phyloP scores from a whole-genome alignment of 2,329 filamentous ascomycete species.

The Hyphodiscus sp. region DNA sequence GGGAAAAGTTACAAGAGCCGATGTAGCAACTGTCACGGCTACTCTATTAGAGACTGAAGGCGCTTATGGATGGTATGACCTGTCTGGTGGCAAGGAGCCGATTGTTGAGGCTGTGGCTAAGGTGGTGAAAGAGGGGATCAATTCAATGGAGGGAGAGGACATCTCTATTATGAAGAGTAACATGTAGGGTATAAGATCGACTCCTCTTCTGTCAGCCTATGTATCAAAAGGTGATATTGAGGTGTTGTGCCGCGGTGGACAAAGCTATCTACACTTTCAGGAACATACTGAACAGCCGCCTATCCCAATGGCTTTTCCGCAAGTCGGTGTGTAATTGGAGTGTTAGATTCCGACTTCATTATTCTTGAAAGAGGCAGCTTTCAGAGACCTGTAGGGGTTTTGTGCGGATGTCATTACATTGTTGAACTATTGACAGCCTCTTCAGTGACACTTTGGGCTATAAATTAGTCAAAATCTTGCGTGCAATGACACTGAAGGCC shows the following conservation, averaged over 20 bases:
- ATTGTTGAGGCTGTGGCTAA: slow-evolving; percentile 41
- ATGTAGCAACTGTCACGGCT: slow-evolving; percentile 53
- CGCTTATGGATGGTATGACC: slow-evolving; percentile 46
- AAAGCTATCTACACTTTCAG: no score
- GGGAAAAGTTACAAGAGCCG: slow-evolving; percentile 42
- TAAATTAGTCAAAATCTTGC: no score
- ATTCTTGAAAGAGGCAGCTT: no score
- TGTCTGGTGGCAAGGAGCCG: slow-evolving; percentile 47
- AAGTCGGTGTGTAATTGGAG: no score
- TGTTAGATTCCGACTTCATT: no score
- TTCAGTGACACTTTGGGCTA: no score
- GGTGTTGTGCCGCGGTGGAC: neutral
- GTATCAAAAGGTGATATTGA: neutral
- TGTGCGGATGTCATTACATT: no score
- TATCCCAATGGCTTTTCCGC: no score
- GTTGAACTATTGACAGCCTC: no score
- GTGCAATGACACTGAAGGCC: no score
- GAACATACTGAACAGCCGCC: no score
- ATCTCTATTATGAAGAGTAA: slow-evolving; percentile 21
- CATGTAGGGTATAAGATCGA: neutral
- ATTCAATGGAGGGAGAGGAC: slow-evolving; percentile 47
- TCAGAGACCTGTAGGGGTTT: no score
- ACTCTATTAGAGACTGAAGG: slow-evolving; percentile 44
- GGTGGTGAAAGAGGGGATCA: slow-evolving; percentile 42
- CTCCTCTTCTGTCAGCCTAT: neutral